Conservation (phyloP, 2,329 filamentous ascomycete genomes). For the Colletotrichum sp. region DNA sequence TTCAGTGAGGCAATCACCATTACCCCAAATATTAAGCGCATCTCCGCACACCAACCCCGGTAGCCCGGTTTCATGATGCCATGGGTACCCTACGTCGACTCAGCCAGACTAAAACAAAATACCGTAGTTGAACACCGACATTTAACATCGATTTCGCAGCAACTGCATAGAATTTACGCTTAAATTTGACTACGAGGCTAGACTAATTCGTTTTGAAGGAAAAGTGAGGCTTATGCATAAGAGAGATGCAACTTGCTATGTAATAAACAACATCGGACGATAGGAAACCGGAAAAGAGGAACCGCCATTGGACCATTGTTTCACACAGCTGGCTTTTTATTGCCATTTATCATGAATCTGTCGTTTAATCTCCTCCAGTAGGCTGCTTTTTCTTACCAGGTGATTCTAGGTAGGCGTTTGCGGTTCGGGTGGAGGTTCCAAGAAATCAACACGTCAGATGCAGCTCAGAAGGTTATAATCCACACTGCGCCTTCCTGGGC, state of each 20-base stretch:
- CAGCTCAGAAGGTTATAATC: background rate
- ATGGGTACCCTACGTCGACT: background rate
- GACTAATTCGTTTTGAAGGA: background rate
- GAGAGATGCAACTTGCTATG: background rate
- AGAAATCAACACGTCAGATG: background rate
- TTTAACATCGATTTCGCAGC: background rate
- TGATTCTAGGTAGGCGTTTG: background rate
- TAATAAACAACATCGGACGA: background rate
- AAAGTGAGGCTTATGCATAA: background rate
- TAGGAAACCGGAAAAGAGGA: background rate
- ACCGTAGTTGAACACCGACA: background rate
- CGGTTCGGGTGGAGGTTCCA: background rate
- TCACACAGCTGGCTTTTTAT: background rate
- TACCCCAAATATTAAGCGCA: background rate
- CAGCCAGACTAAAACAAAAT: background rate
- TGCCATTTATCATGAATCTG: background rate
- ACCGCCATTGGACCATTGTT: background rate
- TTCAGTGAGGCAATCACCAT: background rate
- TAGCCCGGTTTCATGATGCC: background rate
- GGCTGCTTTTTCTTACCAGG: background rate
- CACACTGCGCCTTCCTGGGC: background rate
- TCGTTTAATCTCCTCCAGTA: background rate
- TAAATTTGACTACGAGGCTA: background rate
- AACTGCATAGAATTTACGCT: background rate
- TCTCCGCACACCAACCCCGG: background rate